Evolutionary conservation across 2,329 filamentous ascomycete genomes (phyloP).

Genomic region (Penicillium sclerotigenum): DNA sequence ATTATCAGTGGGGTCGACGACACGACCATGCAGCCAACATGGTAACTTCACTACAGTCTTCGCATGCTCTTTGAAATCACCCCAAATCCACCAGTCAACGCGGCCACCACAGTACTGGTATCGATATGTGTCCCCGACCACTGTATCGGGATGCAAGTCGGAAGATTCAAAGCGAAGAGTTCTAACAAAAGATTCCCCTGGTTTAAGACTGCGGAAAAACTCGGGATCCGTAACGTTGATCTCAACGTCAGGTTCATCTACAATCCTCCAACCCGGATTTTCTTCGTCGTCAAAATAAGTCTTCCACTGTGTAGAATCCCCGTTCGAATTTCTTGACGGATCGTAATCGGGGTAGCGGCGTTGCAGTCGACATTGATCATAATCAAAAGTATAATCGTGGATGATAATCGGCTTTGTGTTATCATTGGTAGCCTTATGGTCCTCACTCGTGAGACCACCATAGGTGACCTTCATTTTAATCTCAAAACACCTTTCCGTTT

Average conservation of each 20-base stretch:
- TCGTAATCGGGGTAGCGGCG: constrained; percentile 1
- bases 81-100: constrained; percentile 8
- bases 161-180: background rate
- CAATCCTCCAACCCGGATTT: constrained; percentile 1
- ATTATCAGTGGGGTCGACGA: constrained; percentile 8
- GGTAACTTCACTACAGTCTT: constrained; percentile 7
- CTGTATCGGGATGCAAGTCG: constrained; percentile 3
- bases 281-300: constrained; percentile 1
- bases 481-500: background rate
- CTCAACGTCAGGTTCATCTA: constrained; percentile 5
- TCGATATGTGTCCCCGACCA: constrained; percentile 6
- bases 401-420: constrained; percentile 2
- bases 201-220: constrained; percentile 1
- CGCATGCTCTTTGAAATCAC: constrained; percentile 2
- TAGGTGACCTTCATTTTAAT: constrained; percentile 2
- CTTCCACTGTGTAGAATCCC: constrained; percentile 1
- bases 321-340: background rate
- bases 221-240: background rate
- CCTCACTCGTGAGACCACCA: background rate
- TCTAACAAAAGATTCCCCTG: background rate
- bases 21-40: constrained; percentile 5
- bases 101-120: constrained; percentile 6
- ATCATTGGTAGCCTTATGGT: background rate
- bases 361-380: background rate
- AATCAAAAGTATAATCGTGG: constrained; percentile 2